Base-by-base conservation (phyloP, 202 grass and related monocot genomes). In the Cymbopogon flexuosus region DNA sequence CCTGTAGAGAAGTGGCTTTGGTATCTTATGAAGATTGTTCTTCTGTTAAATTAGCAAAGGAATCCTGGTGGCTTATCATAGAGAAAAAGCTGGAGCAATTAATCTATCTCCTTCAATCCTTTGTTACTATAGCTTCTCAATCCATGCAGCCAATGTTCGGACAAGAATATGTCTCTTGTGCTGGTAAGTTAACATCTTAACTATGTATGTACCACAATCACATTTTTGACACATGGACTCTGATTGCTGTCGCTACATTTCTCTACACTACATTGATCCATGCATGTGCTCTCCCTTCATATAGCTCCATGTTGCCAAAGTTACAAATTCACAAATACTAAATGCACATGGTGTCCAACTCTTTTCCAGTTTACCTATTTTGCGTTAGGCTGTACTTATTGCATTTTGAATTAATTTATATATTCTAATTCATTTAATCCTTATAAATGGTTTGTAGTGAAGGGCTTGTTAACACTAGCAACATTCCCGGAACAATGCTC, bases 1-100 rank as follows among this genome's bases (percentile, higher is more conserved):
- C 95, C 7, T 98, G 84, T 86, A 94, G 81, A 93, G 86, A 79
- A 85, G 80, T 94, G 59, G 80, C 84, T 84, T 84, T 87, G 82
- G 65, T 59, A 73, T 91, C 54, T 83, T 64, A 4, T 68, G 71
- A 52, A 72, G 75, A 84, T 47, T 83, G 65, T 64, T 78, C 86
- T 65, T 57, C 86, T 37, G 68, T 92, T 83, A 87, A 69, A 87
- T 81, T 70, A 77, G 84, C 77, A 70, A 76, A 85, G 35, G 86
- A 81, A 18, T 90, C 88, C 27, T 97, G 95, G 90, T 91, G 69
- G 84, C 85, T 65, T 82, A 81, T 94, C 63, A 77, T 97, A 45
- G 78, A 88, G 76, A 77, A 78, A 63, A 82, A 87, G 56, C 73
- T 86, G 73, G 77, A 74, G 14, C 59, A 65, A 10, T 57, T 93